These are phyloP conservation scores for Waitea zeae DNA, from an alignment of 1,284 basidiomycete genomes.

Conservation along the genomic window DNA sequence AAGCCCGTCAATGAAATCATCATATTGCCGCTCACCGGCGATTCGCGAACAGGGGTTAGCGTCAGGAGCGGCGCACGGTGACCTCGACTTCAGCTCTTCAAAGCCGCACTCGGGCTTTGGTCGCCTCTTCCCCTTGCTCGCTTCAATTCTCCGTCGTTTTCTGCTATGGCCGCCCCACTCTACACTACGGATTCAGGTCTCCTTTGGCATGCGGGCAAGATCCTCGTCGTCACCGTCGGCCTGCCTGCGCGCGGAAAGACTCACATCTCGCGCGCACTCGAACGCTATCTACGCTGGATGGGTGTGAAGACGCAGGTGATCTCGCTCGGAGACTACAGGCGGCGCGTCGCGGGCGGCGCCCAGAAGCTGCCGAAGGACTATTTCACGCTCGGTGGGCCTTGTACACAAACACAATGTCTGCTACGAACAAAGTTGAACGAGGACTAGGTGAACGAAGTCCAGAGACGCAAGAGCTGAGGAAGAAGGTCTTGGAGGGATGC, in stretches of 20 bases:
- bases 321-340: constrained; percentile 86
- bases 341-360: constrained; percentile 79
- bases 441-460: constrained; percentile 47
- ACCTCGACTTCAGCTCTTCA: too few relatives aligned
- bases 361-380: constrained; percentile 85
- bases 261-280: constrained; percentile 87
- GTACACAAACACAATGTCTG: background rate
- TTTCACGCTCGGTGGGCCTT: constrained; percentile 57
- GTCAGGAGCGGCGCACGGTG: too few relatives aligned
- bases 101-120: too few relatives aligned
- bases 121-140: too few relatives aligned
- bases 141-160: too few relatives aligned
- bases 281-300: constrained; percentile 94
- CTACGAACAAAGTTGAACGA: constrained; percentile 2
- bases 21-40: too few relatives aligned
- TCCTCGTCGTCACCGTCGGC: constrained; percentile 83
- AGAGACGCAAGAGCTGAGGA: constrained; percentile 65
- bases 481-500: constrained; percentile 62
- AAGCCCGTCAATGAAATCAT: too few relatives aligned
- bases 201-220: constrained; percentile 90
- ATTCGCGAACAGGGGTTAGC: too few relatives aligned
- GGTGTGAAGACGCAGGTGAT: constrained; percentile 93
- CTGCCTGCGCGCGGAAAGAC: constrained; percentile 92
- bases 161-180: constrained; percentile 76
- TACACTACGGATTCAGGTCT: constrained; percentile 75